phyloP scores from a whole-genome alignment of 2,329 filamentous ascomycete species.

The Fusarium praegraminearum region DNA sequence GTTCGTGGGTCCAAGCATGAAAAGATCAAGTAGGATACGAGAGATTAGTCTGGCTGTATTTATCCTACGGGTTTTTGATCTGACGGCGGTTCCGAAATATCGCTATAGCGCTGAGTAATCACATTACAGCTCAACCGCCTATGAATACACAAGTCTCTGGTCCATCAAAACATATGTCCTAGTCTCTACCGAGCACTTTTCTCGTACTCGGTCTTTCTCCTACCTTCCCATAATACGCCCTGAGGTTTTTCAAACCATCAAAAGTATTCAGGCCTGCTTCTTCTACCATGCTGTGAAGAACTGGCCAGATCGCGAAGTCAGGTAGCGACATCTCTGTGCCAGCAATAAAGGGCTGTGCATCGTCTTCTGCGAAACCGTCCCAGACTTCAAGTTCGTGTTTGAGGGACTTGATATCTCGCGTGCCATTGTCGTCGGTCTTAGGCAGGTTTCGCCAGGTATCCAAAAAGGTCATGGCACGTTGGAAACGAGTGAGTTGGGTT shows the following conservation, averaged over 20 bases:
- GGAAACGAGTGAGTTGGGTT: conserved; percentile 56
- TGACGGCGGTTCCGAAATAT: neutral
- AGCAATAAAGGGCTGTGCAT: conserved; percentile 59
- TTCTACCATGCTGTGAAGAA: conserved; percentile 61
- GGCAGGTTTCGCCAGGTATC: conserved; percentile 51
- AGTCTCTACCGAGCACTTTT: conserved; percentile 40
- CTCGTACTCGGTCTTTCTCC: conserved; percentile 38
- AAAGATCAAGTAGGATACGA: conserved; percentile 2
- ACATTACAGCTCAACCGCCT: neutral
- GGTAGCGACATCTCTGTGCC: conserved; percentile 58
- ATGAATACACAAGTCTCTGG: neutral
- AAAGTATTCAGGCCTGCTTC: conserved; percentile 51
- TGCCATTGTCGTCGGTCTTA: conserved; percentile 4
- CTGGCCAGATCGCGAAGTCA: conserved; percentile 70
- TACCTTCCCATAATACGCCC: conserved; percentile 55
- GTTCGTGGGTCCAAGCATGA: neutral
- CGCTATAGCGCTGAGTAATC: neutral
- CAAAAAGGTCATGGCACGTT: conserved; percentile 54
- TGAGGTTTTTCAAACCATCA: conserved; percentile 49
- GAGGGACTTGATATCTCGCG: conserved; percentile 42
- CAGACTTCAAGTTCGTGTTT: conserved; percentile 55
- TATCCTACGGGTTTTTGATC: neutral
- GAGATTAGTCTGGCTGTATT: neutral
- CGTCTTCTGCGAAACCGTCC: conserved; percentile 52
- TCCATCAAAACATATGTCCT: neutral